Percentiles rank a stretch among this genome's conserved stretches.
Evolutionary conservation across 768 basidiomycete genomes (phyloP).

Genomic region (Pholiota microspora): DNA sequence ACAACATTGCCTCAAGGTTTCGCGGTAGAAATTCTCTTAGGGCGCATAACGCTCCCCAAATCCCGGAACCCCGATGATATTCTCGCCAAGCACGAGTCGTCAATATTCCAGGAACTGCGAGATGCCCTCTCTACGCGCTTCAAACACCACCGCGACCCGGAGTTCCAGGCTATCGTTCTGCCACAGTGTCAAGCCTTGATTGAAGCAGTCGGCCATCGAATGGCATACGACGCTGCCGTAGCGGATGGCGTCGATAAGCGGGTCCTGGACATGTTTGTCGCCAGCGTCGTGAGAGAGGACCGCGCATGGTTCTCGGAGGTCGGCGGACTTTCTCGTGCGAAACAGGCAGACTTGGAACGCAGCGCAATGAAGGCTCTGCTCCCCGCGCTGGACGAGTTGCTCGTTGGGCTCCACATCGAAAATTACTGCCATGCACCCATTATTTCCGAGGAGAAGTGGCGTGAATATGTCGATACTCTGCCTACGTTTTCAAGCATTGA

Average conservation of each 20-base stretch:
- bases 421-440: slow-evolving; percentile 22
- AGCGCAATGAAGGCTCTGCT: slow-evolving; percentile 28
- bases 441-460: slow-evolving; percentile 19
- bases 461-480: slow-evolving; percentile 11
- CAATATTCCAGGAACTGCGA: slow-evolving; percentile 16
- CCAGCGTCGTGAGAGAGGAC: slow-evolving; percentile 31
- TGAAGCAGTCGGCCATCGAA: slow-evolving; percentile 43
- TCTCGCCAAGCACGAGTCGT: slow-evolving; percentile 21
- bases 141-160: slow-evolving; percentile 26
- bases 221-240: slow-evolving; percentile 42
- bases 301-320: slow-evolving; percentile 41
- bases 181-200: slow-evolving; percentile 37
- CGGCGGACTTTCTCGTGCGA: slow-evolving; percentile 22
- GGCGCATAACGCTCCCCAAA: slow-evolving; percentile 18
- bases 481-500: slow-evolving; percentile 3
- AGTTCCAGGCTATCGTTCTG: slow-evolving; percentile 34
- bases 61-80: slow-evolving; percentile 14
- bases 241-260: slow-evolving; percentile 20
- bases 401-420: slow-evolving; percentile 13
- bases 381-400: slow-evolving; percentile 20
- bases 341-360: slow-evolving; percentile 30
- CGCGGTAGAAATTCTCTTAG: slow-evolving; percentile 5
- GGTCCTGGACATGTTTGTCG: slow-evolving; percentile 38
- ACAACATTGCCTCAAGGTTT: slow-evolving; percentile 3
- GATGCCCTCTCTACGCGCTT: slow-evolving; percentile 18